A percentile compares a stretch with the other conserved stretches of the same genome.
phyloP scores from a whole-genome alignment of 2,329 filamentous ascomycete genomes.

The Daldinia eschscholtzii region DNA sequence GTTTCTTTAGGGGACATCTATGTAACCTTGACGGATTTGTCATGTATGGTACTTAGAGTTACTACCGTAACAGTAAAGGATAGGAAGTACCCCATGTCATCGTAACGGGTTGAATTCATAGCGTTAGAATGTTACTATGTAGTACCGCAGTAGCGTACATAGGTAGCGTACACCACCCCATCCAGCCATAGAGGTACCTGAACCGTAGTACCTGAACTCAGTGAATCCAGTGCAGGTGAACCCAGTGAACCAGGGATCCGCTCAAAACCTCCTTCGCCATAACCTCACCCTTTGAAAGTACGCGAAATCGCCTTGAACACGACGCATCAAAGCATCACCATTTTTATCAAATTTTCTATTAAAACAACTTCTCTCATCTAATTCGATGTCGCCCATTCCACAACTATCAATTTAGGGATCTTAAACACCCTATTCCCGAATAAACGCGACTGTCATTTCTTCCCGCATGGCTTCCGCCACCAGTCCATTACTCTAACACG shows the following conservation, averaged over 20 bases:
- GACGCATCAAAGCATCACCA: slow-evolving; percentile 66
- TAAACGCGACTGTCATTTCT: slow-evolving; percentile 64
- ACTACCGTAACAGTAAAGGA: not conserved
- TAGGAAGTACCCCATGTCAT: not conserved
- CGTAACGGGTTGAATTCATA: not conserved
- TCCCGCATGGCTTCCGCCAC: slow-evolving; percentile 69
- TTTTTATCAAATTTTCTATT: slow-evolving; percentile 56
- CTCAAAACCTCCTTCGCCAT: slow-evolving; percentile 48
- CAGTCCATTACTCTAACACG: slow-evolving; percentile 63
- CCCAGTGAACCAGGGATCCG: slow-evolving; percentile 29
- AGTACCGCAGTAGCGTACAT: slow-evolving; percentile 9
- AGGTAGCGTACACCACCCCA: slow-evolving; percentile 7
- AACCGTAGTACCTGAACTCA: not conserved
- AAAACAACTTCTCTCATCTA: slow-evolving; percentile 63
- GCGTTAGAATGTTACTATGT: no score
- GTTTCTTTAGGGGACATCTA: not conserved
- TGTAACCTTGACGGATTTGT: not conserved
- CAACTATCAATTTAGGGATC: slow-evolving; percentile 63
- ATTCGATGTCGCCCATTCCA: slow-evolving; percentile 64
- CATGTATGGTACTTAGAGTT: not conserved
- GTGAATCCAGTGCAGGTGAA: no score
- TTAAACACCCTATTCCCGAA: slow-evolving; percentile 61
- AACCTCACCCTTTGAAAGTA: slow-evolving; percentile 69
- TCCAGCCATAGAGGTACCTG: not conserved
- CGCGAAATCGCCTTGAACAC: slow-evolving; percentile 62